phyloP scores from a whole-genome alignment of 2,329 filamentous ascomycete species.

The Phaeosphaeriaceae sp. region DNA sequence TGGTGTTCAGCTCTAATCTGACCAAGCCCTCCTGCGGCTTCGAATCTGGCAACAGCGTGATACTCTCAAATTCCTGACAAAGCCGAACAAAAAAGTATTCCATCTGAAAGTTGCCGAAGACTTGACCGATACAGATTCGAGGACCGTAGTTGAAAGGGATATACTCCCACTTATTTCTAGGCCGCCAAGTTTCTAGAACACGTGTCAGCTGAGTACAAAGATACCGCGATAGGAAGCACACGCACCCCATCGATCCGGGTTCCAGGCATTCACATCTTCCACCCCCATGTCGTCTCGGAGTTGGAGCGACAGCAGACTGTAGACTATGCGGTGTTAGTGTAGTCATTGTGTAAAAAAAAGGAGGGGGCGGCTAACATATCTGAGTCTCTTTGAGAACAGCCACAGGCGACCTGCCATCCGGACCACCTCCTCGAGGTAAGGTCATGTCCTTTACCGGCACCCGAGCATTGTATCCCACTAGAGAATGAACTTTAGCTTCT shows the following conservation, averaged over 20 bases:
- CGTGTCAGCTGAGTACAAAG: too few species aligned
- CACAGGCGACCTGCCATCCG: constrained; percentile 2
- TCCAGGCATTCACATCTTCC: too few species aligned
- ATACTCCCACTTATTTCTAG: constrained; percentile 8
- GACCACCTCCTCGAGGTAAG: constrained; percentile 5
- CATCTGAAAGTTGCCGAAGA: constrained; percentile 13
- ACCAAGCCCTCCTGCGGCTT: too few species aligned
- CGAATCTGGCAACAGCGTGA: not conserved
- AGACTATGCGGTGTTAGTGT: too few species aligned
- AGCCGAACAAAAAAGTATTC: constrained; percentile 9
- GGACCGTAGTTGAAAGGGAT: constrained; percentile 11
- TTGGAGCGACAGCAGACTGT: too few species aligned
- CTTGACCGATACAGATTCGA: constrained; percentile 7
- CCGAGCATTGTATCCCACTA: constrained; percentile 7
- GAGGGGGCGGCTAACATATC: too few species aligned
- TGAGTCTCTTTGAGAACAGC: not conserved
- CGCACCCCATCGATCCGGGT: too few species aligned
- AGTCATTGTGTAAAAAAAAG: too few species aligned
- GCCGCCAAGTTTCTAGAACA: constrained; percentile 2
- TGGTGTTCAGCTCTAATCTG: too few species aligned
- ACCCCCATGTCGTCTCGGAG: too few species aligned
- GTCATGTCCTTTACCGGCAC: constrained; percentile 3
- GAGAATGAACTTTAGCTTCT: constrained; percentile 5
- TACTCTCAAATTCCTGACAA: constrained; percentile 10
- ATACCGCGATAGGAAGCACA: too few species aligned